Base-by-base conservation (phyloP, 441 rosid genomes). In the Raphanus hybrid region DNA sequence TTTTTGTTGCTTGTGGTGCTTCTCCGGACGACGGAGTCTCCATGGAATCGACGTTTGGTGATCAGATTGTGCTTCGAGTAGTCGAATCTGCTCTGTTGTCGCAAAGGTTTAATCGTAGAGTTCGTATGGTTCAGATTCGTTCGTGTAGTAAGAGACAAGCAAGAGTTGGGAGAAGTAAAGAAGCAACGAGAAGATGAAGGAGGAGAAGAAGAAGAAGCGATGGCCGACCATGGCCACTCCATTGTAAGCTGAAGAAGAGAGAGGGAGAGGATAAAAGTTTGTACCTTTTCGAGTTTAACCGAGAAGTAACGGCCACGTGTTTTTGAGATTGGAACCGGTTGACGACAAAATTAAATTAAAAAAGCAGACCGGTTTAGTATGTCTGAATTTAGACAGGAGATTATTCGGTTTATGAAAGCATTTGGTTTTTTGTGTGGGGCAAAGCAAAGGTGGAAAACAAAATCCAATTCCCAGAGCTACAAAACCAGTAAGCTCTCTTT, bases 1-100 rank as follows among this genome's bases (percentile, higher is more conserved):
- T 78, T 73, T 75, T 79, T 83, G 64, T 79, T 83, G 76, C 78
- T 79, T 43, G 82, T 68, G 14, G 75, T 79, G 79, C 79, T 79
- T 59, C 82, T 74, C 7, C 84, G 58, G 26, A 62, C 54, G 27
- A 73, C 11, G 50, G 67, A 81, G 11, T 73, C 34, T 29, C 34
- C 34, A 29, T 29, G 34, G 34, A 29, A 29, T 29, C 34, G 34
- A 29, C 34, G 34, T 29, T 29, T 29, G 34, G 5, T 3, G 34
- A 29, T 5, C 34, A 29, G 34, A 29, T 29, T 29, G 34, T 29
- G 34, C 34, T 29, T 29, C 34, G 45, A 32, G 37, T 14, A 32
- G 37, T 23, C 55, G 48, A 69, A 43, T 69, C 27, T 79, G 41
- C 12, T 73, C n/a, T 29, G 34, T 18, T 29, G 34, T 18, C 66